Conservation (phyloP, 768 basidiomycete genomes). For the Serendipita indica region DNA sequence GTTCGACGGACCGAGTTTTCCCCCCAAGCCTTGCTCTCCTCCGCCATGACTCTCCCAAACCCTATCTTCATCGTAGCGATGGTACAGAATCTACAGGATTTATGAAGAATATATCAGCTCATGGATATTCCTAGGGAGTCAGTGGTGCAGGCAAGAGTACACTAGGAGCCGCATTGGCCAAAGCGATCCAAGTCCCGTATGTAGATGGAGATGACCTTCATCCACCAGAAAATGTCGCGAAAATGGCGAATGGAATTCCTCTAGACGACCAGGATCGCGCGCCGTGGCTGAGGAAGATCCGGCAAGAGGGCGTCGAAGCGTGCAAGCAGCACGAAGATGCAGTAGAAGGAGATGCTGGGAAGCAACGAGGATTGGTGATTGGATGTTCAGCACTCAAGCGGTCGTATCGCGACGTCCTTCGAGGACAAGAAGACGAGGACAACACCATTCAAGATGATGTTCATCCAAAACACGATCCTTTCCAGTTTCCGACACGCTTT, state of each 20-base stretch:
- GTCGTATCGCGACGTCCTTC: conserved; percentile 66
- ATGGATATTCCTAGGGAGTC: conserved; percentile 37
- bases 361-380: conserved; percentile 47
- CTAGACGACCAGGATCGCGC: conserved; percentile 68
- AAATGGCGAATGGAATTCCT: conserved; percentile 68
- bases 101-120: background rate
- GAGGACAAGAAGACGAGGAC: conserved; percentile 38
- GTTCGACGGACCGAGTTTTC: too few relatives aligned
- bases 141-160: conserved; percentile 63
- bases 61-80: conserved; percentile 29
- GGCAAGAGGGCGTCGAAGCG: conserved; percentile 42
- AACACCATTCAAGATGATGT: background rate
- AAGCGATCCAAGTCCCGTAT: conserved; percentile 51
- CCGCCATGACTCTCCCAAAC: background rate
- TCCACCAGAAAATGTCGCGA: conserved; percentile 62
- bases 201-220: conserved; percentile 86
- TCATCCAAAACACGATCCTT: background rate
- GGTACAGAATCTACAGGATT: conserved; percentile 15
- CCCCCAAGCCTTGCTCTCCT: background rate
- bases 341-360: conserved; percentile 12
- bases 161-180: conserved; percentile 48
- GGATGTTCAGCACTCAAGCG: conserved; percentile 76
- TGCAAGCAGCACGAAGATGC: conserved; percentile 19
- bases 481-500: conserved; percentile 48
- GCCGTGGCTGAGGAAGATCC: conserved; percentile 72